A percentile compares a stretch with the other conserved stretches of the same genome.
phyloP scores from a whole-genome alignment of 106 monocot species.

The Acorus calamus region DNA sequence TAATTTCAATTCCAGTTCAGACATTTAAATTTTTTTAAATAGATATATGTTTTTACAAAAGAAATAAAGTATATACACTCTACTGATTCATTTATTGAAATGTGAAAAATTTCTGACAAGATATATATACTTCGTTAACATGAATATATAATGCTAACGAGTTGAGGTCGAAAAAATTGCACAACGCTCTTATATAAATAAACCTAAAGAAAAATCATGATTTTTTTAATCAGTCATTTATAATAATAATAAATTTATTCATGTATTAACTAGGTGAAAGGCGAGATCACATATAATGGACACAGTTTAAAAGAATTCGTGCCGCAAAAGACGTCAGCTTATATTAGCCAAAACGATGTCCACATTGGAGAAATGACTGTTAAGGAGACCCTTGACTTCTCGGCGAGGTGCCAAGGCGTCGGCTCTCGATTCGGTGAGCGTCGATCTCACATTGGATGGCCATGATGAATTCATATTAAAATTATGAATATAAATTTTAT shows the following conservation, averaged over 20 bases:
- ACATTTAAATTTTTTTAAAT: too few relatives aligned
- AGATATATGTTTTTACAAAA: too few relatives aligned
- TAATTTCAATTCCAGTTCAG: too few relatives aligned
- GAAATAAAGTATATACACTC: too few relatives aligned
- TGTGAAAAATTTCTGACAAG: too few relatives aligned
- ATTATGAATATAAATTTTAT: background rate
- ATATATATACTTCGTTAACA: too few relatives aligned
- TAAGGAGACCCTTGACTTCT: conserved; percentile 66
- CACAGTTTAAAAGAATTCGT: conserved; percentile 53
- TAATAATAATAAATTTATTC: background rate
- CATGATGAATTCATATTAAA: background rate
- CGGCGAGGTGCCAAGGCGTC: conserved; percentile 64
- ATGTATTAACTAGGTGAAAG: conserved; percentile 19
- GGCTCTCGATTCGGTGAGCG: conserved; percentile 41
- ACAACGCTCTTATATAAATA: too few relatives aligned
- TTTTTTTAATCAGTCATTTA: background rate
- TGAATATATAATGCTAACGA: too few relatives aligned
- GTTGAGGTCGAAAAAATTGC: too few relatives aligned
- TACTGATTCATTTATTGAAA: too few relatives aligned
- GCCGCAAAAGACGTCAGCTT: conserved; percentile 68
- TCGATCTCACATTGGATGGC: background rate
- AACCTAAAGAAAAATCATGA: background rate
- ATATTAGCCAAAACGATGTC: conserved; percentile 66
- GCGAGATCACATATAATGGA: conserved; percentile 64
- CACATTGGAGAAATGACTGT: conserved; percentile 71